phyloP scores from a whole-genome alignment of 495 filamentous ascomycete genomes.

The Jackrogersella multiformis region DNA sequence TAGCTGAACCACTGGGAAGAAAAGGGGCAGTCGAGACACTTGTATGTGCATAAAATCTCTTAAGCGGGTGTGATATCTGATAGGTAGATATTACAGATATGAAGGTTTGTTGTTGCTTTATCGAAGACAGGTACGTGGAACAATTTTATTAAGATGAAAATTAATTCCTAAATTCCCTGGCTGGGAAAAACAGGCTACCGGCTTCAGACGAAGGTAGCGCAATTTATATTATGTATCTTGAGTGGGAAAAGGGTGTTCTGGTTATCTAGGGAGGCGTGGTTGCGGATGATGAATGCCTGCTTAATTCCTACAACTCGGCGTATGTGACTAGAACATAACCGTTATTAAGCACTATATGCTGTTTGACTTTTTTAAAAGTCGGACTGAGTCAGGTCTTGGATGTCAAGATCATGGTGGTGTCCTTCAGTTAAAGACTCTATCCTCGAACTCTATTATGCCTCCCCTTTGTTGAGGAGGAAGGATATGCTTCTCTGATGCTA shows the following conservation, averaged over 20 bases:
- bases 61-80: too few species aligned
- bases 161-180: background rate
- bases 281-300: background rate
- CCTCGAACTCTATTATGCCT: background rate
- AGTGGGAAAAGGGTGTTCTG: background rate
- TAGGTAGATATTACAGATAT: conserved; percentile 10
- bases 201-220: background rate
- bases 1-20: too few species aligned
- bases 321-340: background rate
- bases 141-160: background rate
- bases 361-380: background rate
- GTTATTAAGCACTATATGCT: conserved; percentile 1
- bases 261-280: background rate
- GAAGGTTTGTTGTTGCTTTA: background rate
- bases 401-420: background rate
- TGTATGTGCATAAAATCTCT: too few species aligned
- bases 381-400: conserved; percentile 15
- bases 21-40: too few species aligned
- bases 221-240: background rate
- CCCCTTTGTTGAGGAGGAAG: background rate
- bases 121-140: too few species aligned
- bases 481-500: background rate
- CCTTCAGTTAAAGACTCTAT: background rate
- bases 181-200: background rate
- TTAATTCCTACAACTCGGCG: too few species aligned